A percentile compares a stretch with the other conserved stretches of the same genome.
These are phyloP conservation scores for Xanthoceras sorbifolium DNA, from an alignment of 345 rosid species.

Conservation along the genomic window DNA sequence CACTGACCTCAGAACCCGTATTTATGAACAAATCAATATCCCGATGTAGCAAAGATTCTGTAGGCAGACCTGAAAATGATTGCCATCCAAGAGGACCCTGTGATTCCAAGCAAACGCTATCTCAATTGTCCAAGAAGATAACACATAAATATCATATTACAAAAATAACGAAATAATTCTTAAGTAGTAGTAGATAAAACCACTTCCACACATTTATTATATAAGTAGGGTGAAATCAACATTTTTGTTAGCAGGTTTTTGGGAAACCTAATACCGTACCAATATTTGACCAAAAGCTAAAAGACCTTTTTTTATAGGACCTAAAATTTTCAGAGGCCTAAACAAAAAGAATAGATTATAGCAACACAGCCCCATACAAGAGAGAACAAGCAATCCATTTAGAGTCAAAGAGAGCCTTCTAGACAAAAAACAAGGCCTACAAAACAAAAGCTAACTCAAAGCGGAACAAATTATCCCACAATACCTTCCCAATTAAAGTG, in stretches of 20 bases:
- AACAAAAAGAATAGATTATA: no score
- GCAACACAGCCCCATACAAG: no score
- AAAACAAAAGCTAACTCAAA: no score
- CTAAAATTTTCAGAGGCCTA: no score
- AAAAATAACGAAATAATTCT: not conserved
- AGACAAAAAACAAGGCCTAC: no score
- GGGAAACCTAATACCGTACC: constrained; percentile 2
- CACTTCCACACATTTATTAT: not conserved
- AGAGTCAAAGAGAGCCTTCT: no score
- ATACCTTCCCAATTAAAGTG: no score
- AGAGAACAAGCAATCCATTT: no score
- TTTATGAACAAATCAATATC: constrained; percentile 67
- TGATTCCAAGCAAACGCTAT: constrained; percentile 27
- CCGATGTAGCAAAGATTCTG: constrained; percentile 64
- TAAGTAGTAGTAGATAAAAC: constrained; percentile 5
- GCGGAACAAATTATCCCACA: no score
- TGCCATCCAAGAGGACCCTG: constrained; percentile 99
- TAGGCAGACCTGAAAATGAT: constrained; percentile 71
- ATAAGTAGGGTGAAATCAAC: not conserved
- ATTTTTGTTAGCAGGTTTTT: not conserved
- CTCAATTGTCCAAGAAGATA: not conserved
- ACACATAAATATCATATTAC: not conserved
- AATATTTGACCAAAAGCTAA: constrained; percentile 2
- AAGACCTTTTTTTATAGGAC: no score
- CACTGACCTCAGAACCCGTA: constrained; percentile 63